Conservation (phyloP, 2,329 filamentous ascomycete genomes). For the Aspergillus ibericus region DNA sequence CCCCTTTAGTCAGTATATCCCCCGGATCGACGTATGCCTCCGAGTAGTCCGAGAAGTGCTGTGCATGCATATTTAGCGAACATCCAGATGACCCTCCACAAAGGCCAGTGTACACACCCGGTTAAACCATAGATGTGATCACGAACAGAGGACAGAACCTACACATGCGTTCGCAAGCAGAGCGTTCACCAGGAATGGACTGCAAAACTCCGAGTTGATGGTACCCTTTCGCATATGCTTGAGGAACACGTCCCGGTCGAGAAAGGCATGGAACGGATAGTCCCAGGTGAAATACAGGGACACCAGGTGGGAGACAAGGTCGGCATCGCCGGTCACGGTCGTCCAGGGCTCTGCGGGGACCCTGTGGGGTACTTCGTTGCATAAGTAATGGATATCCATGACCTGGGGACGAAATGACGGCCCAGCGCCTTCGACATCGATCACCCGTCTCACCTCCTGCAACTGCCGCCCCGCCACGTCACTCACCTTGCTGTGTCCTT, state of each 20-base stretch:
- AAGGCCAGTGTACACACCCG: not conserved
- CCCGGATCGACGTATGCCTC: slow-evolving; percentile 39
- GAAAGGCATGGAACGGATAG: slow-evolving; percentile 80
- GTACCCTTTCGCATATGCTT: slow-evolving; percentile 48
- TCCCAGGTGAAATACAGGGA: slow-evolving; percentile 95
- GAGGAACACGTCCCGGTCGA: slow-evolving; percentile 73
- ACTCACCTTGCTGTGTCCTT: slow-evolving; percentile 13
- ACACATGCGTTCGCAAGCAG: slow-evolving; percentile 65
- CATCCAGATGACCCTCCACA: not conserved
- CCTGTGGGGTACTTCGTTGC: slow-evolving; percentile 34
- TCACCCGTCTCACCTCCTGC: slow-evolving; percentile 29
- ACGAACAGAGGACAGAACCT: slow-evolving; percentile 16
- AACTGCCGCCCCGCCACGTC: slow-evolving; percentile 25
- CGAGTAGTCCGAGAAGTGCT: slow-evolving; percentile 42
- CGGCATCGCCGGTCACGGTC: slow-evolving; percentile 70
- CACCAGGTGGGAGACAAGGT: slow-evolving; percentile 76
- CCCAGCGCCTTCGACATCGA: slow-evolving; percentile 32
- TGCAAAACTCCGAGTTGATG: slow-evolving; percentile 70
- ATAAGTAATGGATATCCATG: slow-evolving; percentile 45
- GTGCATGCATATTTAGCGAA: not conserved
- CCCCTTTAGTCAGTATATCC: slow-evolving; percentile 39
- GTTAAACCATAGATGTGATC: not conserved
- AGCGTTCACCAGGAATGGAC: slow-evolving; percentile 83
- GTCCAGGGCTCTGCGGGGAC: slow-evolving; percentile 66
- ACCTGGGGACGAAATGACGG: slow-evolving; percentile 39